Percentiles rank a stretch among this genome's conserved stretches.
phyloP scores from a whole-genome alignment of 2,329 filamentous ascomycete species.

The Neopestalotiopsis clavispora region DNA sequence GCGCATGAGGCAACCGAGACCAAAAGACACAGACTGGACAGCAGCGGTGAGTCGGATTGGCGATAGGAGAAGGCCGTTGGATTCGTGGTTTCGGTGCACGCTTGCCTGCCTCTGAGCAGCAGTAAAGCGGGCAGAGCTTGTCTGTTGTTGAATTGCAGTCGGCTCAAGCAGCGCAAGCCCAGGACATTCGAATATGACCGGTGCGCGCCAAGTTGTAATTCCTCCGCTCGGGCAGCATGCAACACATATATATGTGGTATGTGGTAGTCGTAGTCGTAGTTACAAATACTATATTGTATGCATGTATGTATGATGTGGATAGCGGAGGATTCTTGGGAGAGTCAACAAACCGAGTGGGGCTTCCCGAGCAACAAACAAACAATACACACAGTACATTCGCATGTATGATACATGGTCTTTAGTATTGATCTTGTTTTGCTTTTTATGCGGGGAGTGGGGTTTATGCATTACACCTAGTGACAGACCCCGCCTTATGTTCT shows the following conservation, averaged over 20 bases:
- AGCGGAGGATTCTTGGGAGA: too few species aligned
- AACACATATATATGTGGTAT: too few species aligned
- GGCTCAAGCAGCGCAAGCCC: too few species aligned
- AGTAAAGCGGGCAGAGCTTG: too few species aligned
- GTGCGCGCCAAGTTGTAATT: too few species aligned
- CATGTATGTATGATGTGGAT: background rate
- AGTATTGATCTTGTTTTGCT: background rate
- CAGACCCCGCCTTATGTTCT: background rate
- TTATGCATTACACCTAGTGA: background rate
- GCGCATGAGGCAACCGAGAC: background rate
- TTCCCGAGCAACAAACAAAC: slow-evolving; percentile 5
- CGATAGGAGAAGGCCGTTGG: background rate
- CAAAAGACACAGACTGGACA: background rate
- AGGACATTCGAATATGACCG: too few species aligned
- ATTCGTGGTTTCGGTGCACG: background rate
- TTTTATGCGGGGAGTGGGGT: background rate
- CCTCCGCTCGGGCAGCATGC: too few species aligned
- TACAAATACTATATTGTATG: background rate
- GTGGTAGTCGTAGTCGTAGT: too few species aligned
- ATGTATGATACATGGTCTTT: background rate
- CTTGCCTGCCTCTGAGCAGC: too few species aligned
- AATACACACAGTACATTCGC: background rate
- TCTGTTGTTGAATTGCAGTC: too few species aligned
- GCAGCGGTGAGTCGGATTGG: background rate
- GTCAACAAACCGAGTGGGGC: slow-evolving; percentile 9